Conservation (phyloP, 192 early-diverging fungal genomes). For the Spizellomyces sp. region DNA sequence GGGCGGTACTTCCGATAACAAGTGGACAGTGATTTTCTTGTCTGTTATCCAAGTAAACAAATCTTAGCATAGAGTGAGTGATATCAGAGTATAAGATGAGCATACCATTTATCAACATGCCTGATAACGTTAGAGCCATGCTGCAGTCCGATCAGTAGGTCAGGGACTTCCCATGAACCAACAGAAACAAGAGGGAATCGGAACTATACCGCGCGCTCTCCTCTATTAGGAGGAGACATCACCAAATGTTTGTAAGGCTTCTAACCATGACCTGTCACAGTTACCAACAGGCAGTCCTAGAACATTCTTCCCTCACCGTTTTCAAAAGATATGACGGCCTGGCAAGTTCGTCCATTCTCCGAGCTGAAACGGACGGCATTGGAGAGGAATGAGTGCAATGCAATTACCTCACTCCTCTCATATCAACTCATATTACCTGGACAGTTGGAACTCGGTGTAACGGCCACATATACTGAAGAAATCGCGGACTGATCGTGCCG, state of each 20-base stretch:
- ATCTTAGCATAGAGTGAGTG: too few relatives aligned
- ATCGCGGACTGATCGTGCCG: too few relatives aligned
- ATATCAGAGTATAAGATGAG: too few relatives aligned
- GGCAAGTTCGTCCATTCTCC: not conserved
- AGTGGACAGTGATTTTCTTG: too few relatives aligned
- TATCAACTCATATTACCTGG: too few relatives aligned
- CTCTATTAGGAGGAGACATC: not conserved
- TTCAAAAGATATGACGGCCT: constrained; percentile 1
- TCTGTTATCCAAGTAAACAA: too few relatives aligned
- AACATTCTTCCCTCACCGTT: not conserved
- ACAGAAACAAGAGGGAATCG: not conserved
- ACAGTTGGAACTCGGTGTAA: too few relatives aligned
- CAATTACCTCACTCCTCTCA: too few relatives aligned
- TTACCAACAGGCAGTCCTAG: not conserved
- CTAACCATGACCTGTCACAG: not conserved
- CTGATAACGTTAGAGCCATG: not conserved
- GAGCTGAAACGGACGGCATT: not conserved
- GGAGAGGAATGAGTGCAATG: too few relatives aligned
- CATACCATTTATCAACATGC: not conserved
- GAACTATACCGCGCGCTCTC: not conserved
- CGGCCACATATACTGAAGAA: too few relatives aligned
- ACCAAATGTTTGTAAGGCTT: not conserved
- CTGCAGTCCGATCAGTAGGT: not conserved
- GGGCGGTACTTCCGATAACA: too few relatives aligned
- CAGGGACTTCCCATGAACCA: too few relatives aligned